Base-by-base conservation (phyloP, 345 rosid genomes). In the Adansonia digitata region DNA sequence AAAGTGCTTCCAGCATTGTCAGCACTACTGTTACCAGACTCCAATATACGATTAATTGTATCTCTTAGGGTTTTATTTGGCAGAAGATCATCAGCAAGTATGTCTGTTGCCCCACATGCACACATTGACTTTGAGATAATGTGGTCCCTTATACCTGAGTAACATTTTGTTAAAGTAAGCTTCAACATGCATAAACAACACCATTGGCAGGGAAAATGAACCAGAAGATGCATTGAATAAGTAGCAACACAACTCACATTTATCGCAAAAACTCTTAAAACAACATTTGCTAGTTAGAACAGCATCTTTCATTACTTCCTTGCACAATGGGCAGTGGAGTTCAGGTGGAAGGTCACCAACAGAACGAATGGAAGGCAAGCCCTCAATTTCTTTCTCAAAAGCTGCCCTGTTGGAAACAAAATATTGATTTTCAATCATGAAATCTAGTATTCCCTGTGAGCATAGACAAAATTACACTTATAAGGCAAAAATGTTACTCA, bases 311-410 rank as follows among this genome's bases (percentile, higher is more conserved):
- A 95, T 91, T 39, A 95, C 97, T 82, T 88, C 89, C 81, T 86
- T 96, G 89, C 99, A 96, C 79, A 96, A 77, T 8, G 98, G 98
- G 69, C 99, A 96, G 75, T 88, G 94, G 73, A 96, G 88, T 82
- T 96, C 99, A 40, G 97, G 97, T 1, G 99, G 98, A 81, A 96
- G 92, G 77, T 96, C 99, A 66, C 99, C 97, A 74, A 92, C 88
- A 75, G 91, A 80, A 35, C 98, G 93, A 11, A 92, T 88, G 42
- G 99, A 89, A 78, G 99, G 97, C 70, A 96, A 77, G 56, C 98
- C 99, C 80, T 93, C 97, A 77, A 93, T 89, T 80, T 85, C 98
- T 81, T 81, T 96, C 86, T 96, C 99, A 85, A 96, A 96, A 73
- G 97, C 99, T 83, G 92, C 99, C 88, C 98, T 96, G 83, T 61